phyloP scores from a whole-genome alignment of 1,139 yeast genomes.

The Kodamaea sp. region DNA sequence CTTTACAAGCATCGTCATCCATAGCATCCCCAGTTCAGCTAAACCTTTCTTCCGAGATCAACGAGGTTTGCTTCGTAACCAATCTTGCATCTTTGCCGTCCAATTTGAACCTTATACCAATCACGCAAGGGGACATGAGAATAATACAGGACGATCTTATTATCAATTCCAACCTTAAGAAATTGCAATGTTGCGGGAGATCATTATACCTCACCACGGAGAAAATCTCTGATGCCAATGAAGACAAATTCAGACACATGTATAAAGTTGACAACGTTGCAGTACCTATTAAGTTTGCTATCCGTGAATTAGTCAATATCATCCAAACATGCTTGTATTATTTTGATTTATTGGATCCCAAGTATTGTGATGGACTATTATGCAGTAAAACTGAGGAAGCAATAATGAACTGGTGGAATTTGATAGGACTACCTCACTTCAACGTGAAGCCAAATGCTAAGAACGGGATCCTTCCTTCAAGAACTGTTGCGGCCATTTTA shows the following conservation, averaged over 20 bases:
- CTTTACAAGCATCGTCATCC: conserved; percentile 10
- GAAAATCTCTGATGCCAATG: conserved; percentile 73
- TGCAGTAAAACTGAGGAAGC: conserved; percentile 79
- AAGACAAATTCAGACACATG: conserved; percentile 78
- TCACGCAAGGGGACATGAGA: conserved; percentile 62
- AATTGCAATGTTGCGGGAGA: conserved; percentile 83
- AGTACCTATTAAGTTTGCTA: conserved; percentile 65
- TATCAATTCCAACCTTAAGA: conserved; percentile 73
- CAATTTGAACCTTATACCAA: conserved; percentile 65
- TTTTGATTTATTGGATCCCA: conserved; percentile 69
- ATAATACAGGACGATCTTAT: conserved; percentile 58
- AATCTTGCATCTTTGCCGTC: conserved; percentile 81
- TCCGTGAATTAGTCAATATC: conserved; percentile 69
- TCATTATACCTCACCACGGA: conserved; percentile 66
- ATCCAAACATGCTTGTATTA: conserved; percentile 78
- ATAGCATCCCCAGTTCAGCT: no score
- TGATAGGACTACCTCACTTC: conserved; percentile 66
- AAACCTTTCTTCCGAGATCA: conserved; percentile 50
- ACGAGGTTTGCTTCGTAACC: conserved; percentile 67
- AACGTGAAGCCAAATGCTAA: conserved; percentile 45
- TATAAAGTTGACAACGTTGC: conserved; percentile 53
- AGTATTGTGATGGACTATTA: conserved; percentile 77
- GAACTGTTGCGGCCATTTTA: conserved; percentile 56
- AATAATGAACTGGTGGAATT: conserved; percentile 77
- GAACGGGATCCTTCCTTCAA: conserved; percentile 60